These are phyloP conservation scores for Astrocystis sublimbata DNA, from an alignment of 495 filamentous ascomycete species.

Conservation along the genomic window DNA sequence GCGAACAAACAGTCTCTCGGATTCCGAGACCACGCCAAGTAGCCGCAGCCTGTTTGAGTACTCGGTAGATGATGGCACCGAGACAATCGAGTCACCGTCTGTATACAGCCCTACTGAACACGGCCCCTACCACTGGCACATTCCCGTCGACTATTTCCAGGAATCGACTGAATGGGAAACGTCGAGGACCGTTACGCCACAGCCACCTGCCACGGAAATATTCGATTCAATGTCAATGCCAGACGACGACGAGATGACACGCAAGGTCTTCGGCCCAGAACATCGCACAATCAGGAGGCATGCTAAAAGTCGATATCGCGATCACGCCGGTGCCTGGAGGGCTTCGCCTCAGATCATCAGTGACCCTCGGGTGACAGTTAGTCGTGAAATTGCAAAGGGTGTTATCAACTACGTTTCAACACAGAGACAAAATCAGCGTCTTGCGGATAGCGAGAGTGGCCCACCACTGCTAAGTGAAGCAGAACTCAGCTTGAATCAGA, in stretches of 20 bases:
- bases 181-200: conserved; percentile 32
- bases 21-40: conserved; percentile 40
- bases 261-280: conserved; percentile 36
- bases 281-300: conserved; percentile 49
- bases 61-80: conserved; percentile 24
- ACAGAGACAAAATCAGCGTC: conserved; percentile 17
- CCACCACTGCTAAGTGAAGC: conserved; percentile 42
- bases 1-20: conserved; percentile 65
- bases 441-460: conserved; percentile 28
- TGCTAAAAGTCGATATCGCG: conserved; percentile 45
- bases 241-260: conserved; percentile 29
- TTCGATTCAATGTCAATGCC: conserved; percentile 36
- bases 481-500: conserved; percentile 40
- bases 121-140: conserved; percentile 38
- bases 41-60: conserved; percentile 36
- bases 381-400: conserved; percentile 40
- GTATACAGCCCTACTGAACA: conserved; percentile 25
- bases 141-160: conserved; percentile 28
- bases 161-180: conserved; percentile 22
- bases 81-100: conserved; percentile 28
- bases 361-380: conserved; percentile 50
- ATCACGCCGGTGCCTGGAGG: conserved; percentile 52
- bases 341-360: conserved; percentile 40
- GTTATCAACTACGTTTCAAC: conserved; percentile 24
- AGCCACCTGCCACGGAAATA: conserved; percentile 26